phyloP scores from a whole-genome alignment of 2,329 filamentous ascomycete species.

The Aureobasidium namibiae region DNA sequence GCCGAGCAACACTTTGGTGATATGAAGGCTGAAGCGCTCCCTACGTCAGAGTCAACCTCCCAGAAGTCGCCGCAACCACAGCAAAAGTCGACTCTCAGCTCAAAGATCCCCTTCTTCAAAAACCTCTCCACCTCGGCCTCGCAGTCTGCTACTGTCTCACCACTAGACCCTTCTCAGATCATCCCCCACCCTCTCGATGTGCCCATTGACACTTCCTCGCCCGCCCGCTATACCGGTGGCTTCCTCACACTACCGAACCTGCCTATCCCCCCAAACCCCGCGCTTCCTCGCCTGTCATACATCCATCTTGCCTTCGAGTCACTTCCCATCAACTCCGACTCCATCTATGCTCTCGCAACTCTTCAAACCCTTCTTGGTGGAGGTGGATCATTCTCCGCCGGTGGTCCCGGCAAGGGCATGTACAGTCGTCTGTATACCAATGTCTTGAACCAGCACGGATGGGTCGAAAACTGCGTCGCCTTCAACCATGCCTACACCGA shows the following conservation, averaged over 20 bases:
- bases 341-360: conserved; percentile 94
- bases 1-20: conserved; percentile 85
- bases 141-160: conserved; percentile 50
- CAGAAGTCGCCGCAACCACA: conserved; percentile 32
- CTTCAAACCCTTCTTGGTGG: conserved; percentile 93
- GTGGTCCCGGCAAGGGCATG: conserved; percentile 97
- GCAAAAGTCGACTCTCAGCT: conserved; percentile 60
- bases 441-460: conserved; percentile 92
- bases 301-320: conserved; percentile 96
- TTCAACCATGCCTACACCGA: conserved; percentile 99
- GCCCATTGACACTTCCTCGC: conserved; percentile 49
- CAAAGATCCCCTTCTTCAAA: conserved; percentile 83
- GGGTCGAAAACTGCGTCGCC: conserved; percentile 90
- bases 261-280: conserved; percentile 68
- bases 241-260: conserved; percentile 79
- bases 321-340: conserved; percentile 77
- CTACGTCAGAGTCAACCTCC: conserved; percentile 18
- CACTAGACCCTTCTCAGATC: conserved; percentile 39
- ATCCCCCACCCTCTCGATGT: conserved; percentile 37
- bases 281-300: conserved; percentile 74
- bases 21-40: conserved; percentile 49
- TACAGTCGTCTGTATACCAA: conserved; percentile 97
- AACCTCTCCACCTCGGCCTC: conserved; percentile 70
- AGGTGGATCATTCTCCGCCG: conserved; percentile 91
- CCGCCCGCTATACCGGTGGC: conserved; percentile 85